Evolutionary conservation across 352 stramenopile genomes (phyloP).

Genomic region (Blastocystis sp.): DNA sequence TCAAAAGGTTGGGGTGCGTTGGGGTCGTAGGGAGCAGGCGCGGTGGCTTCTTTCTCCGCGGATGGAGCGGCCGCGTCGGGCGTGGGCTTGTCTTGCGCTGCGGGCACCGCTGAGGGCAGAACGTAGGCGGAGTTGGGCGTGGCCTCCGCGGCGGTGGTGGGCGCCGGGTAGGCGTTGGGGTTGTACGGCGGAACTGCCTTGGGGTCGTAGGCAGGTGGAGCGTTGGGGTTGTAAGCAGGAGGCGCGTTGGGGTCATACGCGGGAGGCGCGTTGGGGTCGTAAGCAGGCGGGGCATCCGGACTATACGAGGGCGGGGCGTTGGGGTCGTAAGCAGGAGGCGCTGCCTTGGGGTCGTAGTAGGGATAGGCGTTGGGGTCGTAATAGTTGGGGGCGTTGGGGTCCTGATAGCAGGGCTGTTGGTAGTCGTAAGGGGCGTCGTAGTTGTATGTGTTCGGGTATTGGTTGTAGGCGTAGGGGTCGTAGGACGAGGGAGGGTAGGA

Average conservation of each 20-base stretch:
- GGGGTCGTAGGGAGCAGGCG: not conserved
- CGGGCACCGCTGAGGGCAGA: not conserved
- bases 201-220: not conserved
- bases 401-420: not conserved
- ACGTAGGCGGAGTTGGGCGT: not conserved
- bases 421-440: not conserved
- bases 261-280: not conserved
- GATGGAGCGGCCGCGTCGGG: not conserved
- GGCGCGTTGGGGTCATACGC: not conserved
- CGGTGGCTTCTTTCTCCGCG: not conserved
- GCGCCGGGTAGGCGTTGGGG: not conserved
- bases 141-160: not conserved
- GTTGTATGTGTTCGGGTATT: too few relatives aligned
- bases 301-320: constrained; percentile 10
- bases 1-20: not conserved
- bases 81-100: not conserved
- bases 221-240: not conserved
- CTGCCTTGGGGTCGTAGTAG: too few relatives aligned
- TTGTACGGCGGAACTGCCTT: not conserved
- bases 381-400: not conserved
- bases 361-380: not conserved
- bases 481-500: not conserved
- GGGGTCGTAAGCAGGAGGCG: not conserved
- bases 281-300: not conserved
- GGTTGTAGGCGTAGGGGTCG: not conserved